Base-by-base conservation (phyloP, 2,329 filamentous ascomycete genomes). In the Aspergillus viridinutans region DNA sequence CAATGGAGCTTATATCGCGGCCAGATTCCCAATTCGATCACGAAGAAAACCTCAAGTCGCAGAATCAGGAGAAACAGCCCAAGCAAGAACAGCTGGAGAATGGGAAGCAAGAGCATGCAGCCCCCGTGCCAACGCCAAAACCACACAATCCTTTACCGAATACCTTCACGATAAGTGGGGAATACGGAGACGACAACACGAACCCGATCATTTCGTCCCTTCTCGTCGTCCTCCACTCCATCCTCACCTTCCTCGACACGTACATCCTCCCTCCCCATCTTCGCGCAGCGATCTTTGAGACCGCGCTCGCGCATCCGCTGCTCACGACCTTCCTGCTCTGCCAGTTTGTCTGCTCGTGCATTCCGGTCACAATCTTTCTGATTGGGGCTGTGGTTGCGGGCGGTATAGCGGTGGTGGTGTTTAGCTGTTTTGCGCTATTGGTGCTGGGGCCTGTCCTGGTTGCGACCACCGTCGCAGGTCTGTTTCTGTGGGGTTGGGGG, bases 401-500 rank as follows among this genome's bases (percentile, higher is more conserved):
- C 17, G 69, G 89, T 43, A 74, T 85, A 45, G 80, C 81, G 29
- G 86, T 86, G 12, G 66, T 90, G 42, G 60, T 85, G 20, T 71
- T 83, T 45, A 80, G 74, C 4, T 64, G 82, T 6, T 71, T 90
- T 48, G 88, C 87, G 2, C 76, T 89, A 10, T 69, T 90, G 50
- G 69, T 92, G 43, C 80, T 94, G 17, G 74, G 90, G 0, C 89
- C 89, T 1, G 82, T 85, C 0, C 75, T 93, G 40, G 83, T 90
- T 71, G 71, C 90, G 60, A 86, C 87, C 2, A 84, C 82, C 12
- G 81, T 81, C 50, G 71, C 85, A 23, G 88, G 84, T 4, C 74
- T 85, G 1, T 80, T 87, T 58, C 73, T 88, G 59, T 93, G 89
- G 84, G 73, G 83, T 20, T 90, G 86, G 85, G 85, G 81, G 7